Base-by-base conservation (phyloP, 2,329 filamentous ascomycete genomes). In the Grosmannia clavigera region DNA sequence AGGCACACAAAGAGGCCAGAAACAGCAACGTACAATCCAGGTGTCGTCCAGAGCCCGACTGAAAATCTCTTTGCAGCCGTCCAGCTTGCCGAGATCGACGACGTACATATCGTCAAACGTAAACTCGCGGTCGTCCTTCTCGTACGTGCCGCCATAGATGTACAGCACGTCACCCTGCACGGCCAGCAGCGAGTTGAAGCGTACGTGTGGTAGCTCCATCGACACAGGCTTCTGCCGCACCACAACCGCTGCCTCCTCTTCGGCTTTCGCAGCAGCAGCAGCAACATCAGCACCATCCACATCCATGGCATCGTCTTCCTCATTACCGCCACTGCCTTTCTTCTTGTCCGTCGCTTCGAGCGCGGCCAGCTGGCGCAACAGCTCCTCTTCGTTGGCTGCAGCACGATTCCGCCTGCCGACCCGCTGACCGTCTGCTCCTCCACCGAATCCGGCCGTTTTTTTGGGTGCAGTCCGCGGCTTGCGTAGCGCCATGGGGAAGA, bases 91-190 rank as follows among this genome's bases (percentile, higher is more conserved):
- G n/a, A 99, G 78, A 68, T 99, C 91, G 62, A 97, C 85, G 2
- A 90, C 86, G 73, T 95, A 95, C 72, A 99, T 78, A 68, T 99
- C 94, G 66, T 96, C 92, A 72, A 97, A 96, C 0, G 92, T 97
- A 68, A 88, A 96, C 72, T 99, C 94, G 27, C 90, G 82, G 68
- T 99, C 94, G 22, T 90, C 92, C 70, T 95, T 94, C 70, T 99
- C 94, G 67, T 88, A 96, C 0, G 92, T 99, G 22, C 94, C 94
- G 35, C 94, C 92, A 68, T 95, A 97, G 59, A 97, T 90, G 73
- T 92, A 99, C 1, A 97, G 79, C 10, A 89, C 84, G 70, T 99
- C 94, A 65, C 92, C 90, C 72, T 97, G 92, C 0, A 97, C 90
- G 0, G 92, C 84, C 48, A 97, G 75, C 65, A 94, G 88, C 1